A percentile compares a stretch with the other conserved stretches of the same genome.
Evolutionary conservation across 495 filamentous ascomycete species (phyloP).

Genomic region (Aspergillus nanangensis): DNA sequence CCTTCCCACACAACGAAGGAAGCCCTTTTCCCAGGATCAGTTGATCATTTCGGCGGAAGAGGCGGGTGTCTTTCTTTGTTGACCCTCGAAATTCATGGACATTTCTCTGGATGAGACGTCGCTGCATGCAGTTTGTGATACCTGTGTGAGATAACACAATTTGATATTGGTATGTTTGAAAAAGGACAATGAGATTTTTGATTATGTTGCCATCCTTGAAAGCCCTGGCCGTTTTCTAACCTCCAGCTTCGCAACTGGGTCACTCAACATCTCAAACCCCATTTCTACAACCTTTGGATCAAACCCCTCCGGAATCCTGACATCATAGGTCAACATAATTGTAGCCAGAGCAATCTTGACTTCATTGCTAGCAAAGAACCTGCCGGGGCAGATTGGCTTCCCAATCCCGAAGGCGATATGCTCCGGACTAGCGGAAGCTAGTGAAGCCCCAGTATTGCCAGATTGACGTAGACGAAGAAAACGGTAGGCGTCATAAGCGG

Average conservation of each 20-base stretch:
- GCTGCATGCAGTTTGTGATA: neutral
- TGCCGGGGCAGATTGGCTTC: conserved; percentile 39
- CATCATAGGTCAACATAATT: conserved; percentile 2
- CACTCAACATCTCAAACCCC: conserved; percentile 8
- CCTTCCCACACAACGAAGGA: no score
- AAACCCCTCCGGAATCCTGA: conserved; percentile 12
- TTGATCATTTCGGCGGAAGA: no score
- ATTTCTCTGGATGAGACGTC: neutral
- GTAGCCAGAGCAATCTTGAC: neutral
- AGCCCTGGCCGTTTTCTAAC: conserved; percentile 4
- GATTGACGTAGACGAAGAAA: conserved; percentile 27
- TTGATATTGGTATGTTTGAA: neutral
- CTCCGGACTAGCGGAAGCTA: conserved; percentile 25
- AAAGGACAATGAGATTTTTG: no score
- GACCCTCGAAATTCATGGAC: neutral
- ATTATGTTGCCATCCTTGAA: neutral
- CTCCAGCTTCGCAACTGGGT: conserved; percentile 1
- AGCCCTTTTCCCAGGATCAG: no score
- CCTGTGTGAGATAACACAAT: neutral
- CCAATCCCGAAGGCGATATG: conserved; percentile 35
- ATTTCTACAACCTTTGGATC: neutral
- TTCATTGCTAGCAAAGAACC: neutral
- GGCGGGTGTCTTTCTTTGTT: neutral
- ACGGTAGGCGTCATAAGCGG: conserved; percentile 30
- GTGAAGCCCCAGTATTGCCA: conserved; percentile 18